A percentile compares a stretch with the other conserved stretches of the same genome.
phyloP scores from a whole-genome alignment of 805 yeast genomes.

The Saccharomycopsis sp. region DNA sequence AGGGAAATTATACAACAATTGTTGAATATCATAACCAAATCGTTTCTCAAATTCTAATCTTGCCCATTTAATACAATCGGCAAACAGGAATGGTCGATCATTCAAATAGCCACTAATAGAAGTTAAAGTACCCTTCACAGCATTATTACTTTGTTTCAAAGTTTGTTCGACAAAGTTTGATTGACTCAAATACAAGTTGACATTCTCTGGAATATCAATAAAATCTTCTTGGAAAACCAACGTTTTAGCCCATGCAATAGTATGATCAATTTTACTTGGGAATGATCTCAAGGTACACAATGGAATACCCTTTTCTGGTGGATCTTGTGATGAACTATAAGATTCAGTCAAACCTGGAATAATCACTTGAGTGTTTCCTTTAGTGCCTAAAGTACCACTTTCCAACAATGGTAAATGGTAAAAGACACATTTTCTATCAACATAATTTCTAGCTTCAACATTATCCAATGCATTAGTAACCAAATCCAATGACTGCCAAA shows the following conservation, averaged over 20 bases:
- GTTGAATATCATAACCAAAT: slow-evolving; percentile 80
- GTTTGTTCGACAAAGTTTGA: slow-evolving; percentile 90
- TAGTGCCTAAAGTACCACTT: slow-evolving; percentile 96
- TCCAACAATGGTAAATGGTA: slow-evolving; percentile 87
- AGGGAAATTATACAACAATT: slow-evolving; percentile 91
- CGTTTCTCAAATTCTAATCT: slow-evolving; percentile 80
- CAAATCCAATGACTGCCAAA: slow-evolving; percentile 79
- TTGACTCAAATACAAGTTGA: slow-evolving; percentile 82
- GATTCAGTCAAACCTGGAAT: slow-evolving; percentile 93
- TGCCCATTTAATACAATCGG: slow-evolving; percentile 95
- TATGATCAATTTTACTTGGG: slow-evolving; percentile 97
- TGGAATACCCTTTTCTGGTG: slow-evolving; percentile 97
- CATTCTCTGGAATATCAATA: slow-evolving; percentile 87
- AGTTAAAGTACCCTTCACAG: slow-evolving; percentile 79
- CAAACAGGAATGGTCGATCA: slow-evolving; percentile 81
- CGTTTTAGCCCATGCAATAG: slow-evolving; percentile 98
- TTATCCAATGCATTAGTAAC: slow-evolving; percentile 97
- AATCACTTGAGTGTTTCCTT: slow-evolving; percentile 96
- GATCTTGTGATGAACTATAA: slow-evolving; percentile 93
- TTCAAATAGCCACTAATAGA: slow-evolving; percentile 70
- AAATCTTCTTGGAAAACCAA: slow-evolving; percentile 82
- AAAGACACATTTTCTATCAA: slow-evolving; percentile 93
- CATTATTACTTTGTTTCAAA: slow-evolving; percentile 77
- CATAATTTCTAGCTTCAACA: slow-evolving; percentile 96
- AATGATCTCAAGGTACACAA: slow-evolving; percentile 94